These are phyloP conservation scores for Talaromyces sp. DNA, from an alignment of 2,329 filamentous ascomycete species.

Conservation along the genomic window DNA sequence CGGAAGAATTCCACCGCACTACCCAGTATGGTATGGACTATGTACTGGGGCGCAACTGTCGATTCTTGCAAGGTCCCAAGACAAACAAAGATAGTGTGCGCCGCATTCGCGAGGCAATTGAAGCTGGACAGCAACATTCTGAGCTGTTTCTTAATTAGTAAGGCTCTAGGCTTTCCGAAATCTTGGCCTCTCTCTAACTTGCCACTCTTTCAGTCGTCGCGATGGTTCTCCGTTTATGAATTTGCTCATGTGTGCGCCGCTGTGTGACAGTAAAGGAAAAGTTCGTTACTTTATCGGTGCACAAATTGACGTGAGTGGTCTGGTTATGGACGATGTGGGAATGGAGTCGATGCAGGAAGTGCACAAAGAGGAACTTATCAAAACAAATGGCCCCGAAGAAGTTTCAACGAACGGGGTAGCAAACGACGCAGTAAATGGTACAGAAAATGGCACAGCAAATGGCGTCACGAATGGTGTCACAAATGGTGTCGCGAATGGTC, in stretches of 20 bases:
- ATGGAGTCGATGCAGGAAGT: slow-evolving; percentile 56
- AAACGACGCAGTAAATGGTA: too few relatives aligned
- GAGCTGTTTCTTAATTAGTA: slow-evolving; percentile 73
- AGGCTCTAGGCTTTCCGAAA: slow-evolving; percentile 16
- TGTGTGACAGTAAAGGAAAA: slow-evolving; percentile 61
- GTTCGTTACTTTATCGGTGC: slow-evolving; percentile 67
- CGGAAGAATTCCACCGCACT: slow-evolving; percentile 62
- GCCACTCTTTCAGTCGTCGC: slow-evolving; percentile 45
- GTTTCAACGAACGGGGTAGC: not conserved
- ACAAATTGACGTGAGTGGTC: slow-evolving; percentile 64
- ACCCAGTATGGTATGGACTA: slow-evolving; percentile 71
- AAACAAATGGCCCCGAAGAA: slow-evolving; percentile 13
- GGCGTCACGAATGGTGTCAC: not conserved
- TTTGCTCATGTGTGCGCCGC: slow-evolving; percentile 65
- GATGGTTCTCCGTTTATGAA: slow-evolving; percentile 75
- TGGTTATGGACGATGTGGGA: slow-evolving; percentile 61
- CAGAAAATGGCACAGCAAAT: too few relatives aligned
- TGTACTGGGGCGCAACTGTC: slow-evolving; percentile 68
- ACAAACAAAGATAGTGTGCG: slow-evolving; percentile 59
- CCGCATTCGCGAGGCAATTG: slow-evolving; percentile 56
- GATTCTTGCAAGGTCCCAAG: slow-evolving; percentile 69
- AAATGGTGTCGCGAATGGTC: not conserved
- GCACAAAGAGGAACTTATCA: slow-evolving; percentile 23
- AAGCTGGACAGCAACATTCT: slow-evolving; percentile 61
- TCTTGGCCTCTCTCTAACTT: too few relatives aligned